phyloP scores from a whole-genome alignment of 2,329 filamentous ascomycete species.

The Orbilia ellipsospora region DNA sequence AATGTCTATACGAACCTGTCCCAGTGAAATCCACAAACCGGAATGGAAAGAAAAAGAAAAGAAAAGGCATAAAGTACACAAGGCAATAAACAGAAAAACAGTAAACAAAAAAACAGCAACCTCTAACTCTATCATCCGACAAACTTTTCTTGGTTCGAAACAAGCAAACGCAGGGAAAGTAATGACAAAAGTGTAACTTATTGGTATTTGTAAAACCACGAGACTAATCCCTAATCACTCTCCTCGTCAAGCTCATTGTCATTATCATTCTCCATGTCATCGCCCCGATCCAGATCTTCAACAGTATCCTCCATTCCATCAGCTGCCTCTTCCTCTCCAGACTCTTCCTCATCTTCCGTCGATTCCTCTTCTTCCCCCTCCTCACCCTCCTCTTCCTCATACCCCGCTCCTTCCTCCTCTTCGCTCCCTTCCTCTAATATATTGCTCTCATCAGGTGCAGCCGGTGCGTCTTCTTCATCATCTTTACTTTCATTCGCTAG shows the following conservation, averaged over 20 bases:
- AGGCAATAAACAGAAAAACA: neutral
- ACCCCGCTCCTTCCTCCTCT: slow-evolving; percentile 56
- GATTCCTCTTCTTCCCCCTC: slow-evolving; percentile 60
- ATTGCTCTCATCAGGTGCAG: slow-evolving; percentile 23
- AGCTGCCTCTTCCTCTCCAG: slow-evolving; percentile 20
- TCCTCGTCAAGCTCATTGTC: slow-evolving; percentile 49
- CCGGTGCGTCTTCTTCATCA: slow-evolving; percentile 11
- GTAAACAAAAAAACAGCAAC: neutral
- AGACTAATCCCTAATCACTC: slow-evolving; percentile 40
- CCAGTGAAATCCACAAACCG: neutral
- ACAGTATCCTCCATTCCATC: slow-evolving; percentile 53
- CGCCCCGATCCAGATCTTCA: slow-evolving; percentile 51
- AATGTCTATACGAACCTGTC: neutral
- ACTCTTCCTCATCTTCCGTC: slow-evolving; percentile 46
- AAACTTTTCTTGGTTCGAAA: too few relatives aligned
- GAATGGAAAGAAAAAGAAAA: neutral
- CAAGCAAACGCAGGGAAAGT: too few relatives aligned
- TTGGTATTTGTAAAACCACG: slow-evolving; percentile 9
- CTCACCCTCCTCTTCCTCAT: slow-evolving; percentile 56
- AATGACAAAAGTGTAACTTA: too few relatives aligned
- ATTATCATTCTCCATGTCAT: slow-evolving; percentile 37
- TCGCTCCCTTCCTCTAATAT: slow-evolving; percentile 45
- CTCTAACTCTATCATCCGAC: neutral
- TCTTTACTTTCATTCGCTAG: slow-evolving; percentile 33
- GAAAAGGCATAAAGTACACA: neutral